These are phyloP conservation scores for Poa pratensis DNA, from an alignment of 176 grass and related monocot species.

Conservation along the genomic window DNA sequence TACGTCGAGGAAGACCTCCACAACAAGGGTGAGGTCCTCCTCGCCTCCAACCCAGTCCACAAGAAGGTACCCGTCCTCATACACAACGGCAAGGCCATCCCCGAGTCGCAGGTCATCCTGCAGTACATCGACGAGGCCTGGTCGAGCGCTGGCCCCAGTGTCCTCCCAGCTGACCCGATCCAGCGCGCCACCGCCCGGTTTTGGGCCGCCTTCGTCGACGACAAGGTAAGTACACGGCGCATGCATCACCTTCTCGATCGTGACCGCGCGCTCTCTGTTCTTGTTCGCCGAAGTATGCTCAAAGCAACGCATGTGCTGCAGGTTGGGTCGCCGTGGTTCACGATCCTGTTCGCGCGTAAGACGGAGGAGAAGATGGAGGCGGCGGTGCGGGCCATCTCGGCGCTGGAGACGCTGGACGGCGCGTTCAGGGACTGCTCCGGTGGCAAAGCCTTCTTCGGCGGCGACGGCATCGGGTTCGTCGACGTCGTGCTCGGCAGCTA, in stretches of 20 bases:
- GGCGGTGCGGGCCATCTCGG: conserved; percentile 1
- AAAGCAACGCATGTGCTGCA: background rate
- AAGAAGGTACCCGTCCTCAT: conserved; percentile 71
- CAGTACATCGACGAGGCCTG: conserved; percentile 74
- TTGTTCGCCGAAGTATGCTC: background rate
- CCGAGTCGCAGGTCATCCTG: conserved; percentile 60
- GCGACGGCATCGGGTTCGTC: conserved; percentile 42
- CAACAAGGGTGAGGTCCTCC: conserved; percentile 61
- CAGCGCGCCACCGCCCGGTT: conserved; percentile 58
- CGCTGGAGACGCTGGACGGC: conserved; percentile 57
- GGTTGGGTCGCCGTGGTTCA: conserved; percentile 48
- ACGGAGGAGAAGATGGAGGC: conserved; percentile 38
- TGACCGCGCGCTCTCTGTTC: background rate
- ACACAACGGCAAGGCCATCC: conserved; percentile 54
- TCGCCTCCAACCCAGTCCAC: conserved; percentile 60
- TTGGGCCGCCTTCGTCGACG: conserved; percentile 67
- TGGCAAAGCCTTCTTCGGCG: conserved; percentile 45
- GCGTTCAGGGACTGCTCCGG: conserved; percentile 24
- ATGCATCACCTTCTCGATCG: background rate
- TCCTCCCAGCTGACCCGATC: conserved; percentile 54
- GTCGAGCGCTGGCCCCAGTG: background rate
- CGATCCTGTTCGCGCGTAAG: conserved; percentile 37
- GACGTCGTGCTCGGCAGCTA: conserved; percentile 49
- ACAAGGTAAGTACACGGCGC: conserved; percentile 44
- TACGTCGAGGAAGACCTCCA: conserved; percentile 55